Base-by-base conservation (phyloP, 2,329 filamentous ascomycete genomes). In the Aspergillus pseudotamarii region DNA sequence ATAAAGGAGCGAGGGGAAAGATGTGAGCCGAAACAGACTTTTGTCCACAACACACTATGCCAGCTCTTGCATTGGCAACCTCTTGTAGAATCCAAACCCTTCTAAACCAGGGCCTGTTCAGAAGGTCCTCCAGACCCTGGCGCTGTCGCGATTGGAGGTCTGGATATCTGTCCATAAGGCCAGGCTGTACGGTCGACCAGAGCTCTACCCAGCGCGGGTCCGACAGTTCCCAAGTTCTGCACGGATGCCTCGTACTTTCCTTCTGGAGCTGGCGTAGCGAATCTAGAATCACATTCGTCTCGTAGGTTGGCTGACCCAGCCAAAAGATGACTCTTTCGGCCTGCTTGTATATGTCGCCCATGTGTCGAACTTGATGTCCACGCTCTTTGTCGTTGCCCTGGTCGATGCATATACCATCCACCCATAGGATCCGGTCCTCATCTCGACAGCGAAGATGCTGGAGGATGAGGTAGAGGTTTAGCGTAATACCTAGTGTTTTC, bases 121-220 rank as follows among this genome's bases (percentile, higher is more conserved):
- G 21, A 3, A 46, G 43, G 1, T 21, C 11, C n/a, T 23, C 9
- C 4, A 46, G 9, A 11, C 43, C 43, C n/a, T 5, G 10, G 0
- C n/a, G 19, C 11, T 46, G 43, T 46, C 8, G n/a, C 3, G 0
- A 2, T 0, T 0, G 6, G 3, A 41, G 16, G 2, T 19, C 38
- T 19, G 16, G 19, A 41, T 41, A n/a, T 10, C 2, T 19, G 11
- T 23, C 1, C n/a, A 4, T 0, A 0, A 45, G 5, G 6, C 10
- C 0, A 14, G 10, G n/a, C 11, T 46, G 43, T 21, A 23, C 1
- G 0, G 1, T 8, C 1, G 19, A 23, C 43, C 43, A 46, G 14
- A 46, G 43, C 0, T 14, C 21, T 0, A 3, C n/a, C 43, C 43
- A 46, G 11, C 43, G n/a, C 0, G 10, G 4, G n/a, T 46, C 43